Evolutionary conservation across 352 stramenopile species (phyloP), one percentile per base, ranked within the genome.

Genomic region (Globisporangium cederbergense): DNA sequence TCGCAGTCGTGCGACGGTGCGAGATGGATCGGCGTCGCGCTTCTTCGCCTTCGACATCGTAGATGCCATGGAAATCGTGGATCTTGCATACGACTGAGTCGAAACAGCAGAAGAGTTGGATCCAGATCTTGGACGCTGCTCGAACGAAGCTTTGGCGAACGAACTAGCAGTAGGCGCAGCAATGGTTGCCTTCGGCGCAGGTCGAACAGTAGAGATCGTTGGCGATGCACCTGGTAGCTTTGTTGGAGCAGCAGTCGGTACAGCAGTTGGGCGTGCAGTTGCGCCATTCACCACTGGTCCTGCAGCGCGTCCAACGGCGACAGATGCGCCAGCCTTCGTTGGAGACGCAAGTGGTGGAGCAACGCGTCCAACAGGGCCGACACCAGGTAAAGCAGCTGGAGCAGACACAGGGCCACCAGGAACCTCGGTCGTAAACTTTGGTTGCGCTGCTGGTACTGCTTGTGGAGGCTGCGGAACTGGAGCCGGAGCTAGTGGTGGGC

Each of bases 11-110:
- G 85, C 82, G 30, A 96, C 88, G 0, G 85, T 90, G 16, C 88
- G 79, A 20, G 83, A 91, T 14, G 74, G 56, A 58, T 94, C 87
- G 1, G 72, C 69, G 8, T 84, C 56, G 28, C 69, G 67, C 65
- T 91, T 89, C 65, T 80, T 91, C 7, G 74, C 51, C 36, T 84
- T 89, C 22, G 81, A 91, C 45, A 89, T 76, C 5, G 78, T 91
- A 18, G 87, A 96, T n/a, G 82, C 81, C 59, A 90, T 79, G 1
- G 87, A 95, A 43, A 89, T 77, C 3, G 86, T 86, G n/a, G 85
- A 94, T 30, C 70, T 75, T 6, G 85, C 82, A 65, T 91, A 90
- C 7, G 87, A 96, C n/a, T 91, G 74, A 0, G 79, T 81, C 28
- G 86, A 95, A 13, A 88, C 77, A 28, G 81, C 77, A 22, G 86